phyloP scores from a whole-genome alignment of 768 basidiomycete genomes.

The Boletellus emodensis region DNA sequence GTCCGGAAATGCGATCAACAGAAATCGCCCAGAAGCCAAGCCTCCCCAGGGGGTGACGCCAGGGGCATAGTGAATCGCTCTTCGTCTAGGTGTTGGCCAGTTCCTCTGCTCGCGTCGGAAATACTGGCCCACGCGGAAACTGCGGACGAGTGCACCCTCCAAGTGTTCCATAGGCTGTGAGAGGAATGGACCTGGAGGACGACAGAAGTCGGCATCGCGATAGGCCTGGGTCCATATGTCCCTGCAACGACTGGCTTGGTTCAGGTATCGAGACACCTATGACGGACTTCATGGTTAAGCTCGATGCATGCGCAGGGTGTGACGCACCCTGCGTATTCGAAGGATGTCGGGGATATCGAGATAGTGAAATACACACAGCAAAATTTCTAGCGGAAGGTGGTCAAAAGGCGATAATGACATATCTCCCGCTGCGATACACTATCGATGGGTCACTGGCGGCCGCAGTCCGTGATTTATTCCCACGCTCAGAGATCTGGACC shows the following conservation, averaged over 20 bases:
- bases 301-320: too few relatives aligned
- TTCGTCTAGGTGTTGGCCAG: not conserved
- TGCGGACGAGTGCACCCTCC: conserved; percentile 10
- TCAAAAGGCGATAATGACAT: too few relatives aligned
- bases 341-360: conserved; percentile 18
- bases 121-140: conserved; percentile 9
- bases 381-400: too few relatives aligned
- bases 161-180: conserved; percentile 12
- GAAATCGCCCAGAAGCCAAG: conserved; percentile 15
- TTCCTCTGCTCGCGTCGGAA: not conserved
- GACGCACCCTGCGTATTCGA: conserved; percentile 16
- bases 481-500: too few relatives aligned
- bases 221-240: conserved; percentile 19
- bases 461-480: too few relatives aligned
- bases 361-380: conserved; percentile 9
- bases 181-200: conserved; percentile 18
- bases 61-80: conserved; percentile 6
- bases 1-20: conserved; percentile 11
- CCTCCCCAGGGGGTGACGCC: not conserved
- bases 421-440: too few relatives aligned
- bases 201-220: conserved; percentile 11
- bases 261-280: not conserved
- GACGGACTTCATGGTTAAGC: too few relatives aligned
- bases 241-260: conserved; percentile 2
- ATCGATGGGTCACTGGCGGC: too few relatives aligned